Base-by-base conservation (phyloP, 805 yeast genomes). In the Kuraishia hungarica region DNA sequence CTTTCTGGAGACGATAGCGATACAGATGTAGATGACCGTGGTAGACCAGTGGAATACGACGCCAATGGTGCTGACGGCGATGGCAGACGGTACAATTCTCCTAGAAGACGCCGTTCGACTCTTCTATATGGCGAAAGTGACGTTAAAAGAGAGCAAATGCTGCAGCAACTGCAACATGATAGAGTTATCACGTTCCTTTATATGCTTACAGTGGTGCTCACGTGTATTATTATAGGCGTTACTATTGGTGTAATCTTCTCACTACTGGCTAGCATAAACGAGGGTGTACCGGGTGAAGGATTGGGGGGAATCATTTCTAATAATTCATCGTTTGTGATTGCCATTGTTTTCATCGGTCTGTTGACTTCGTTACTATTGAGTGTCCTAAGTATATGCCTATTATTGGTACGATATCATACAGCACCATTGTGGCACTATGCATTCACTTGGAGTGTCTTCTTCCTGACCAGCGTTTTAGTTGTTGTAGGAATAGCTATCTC, bases 311-410 rank as follows among this genome's bases (percentile, higher is more conserved):
- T 50, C n/a, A 54, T 53, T 19, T 50, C 56, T 21, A 52, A 56
- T 21, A 64, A 69, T 15, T 19, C 63, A 1, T 55, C 68, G 2
- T 52, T 69, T 24, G 55, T 73, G 19, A 55, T 66, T 10, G 63
- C 73, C 19, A 69, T 77, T 50, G 70, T 75, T 4, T 56, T 67
- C 22, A 60, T 74, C 11, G 76, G 82, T 4, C 64, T 79, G 54
- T 53, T 73, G 4, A 62, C 78, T n/a, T 67, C 80, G 19, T 62
- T 79, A 48, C 62, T 71, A 1, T 67, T 80, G 24, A 67, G 77
- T 19, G 70, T 74, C 8, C 65, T 73, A n/a, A 72, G 81, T 2
- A 65, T 78, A 51, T 74, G 78, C 35, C 64, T 81, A n/a, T 66
- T 74, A 51, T 63, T 77, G 65, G 65, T 75, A 57, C 69, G 83